These are phyloP conservation scores for Termitomyces sp. DNA, from an alignment of 768 basidiomycete genomes.

Conservation along the genomic window DNA sequence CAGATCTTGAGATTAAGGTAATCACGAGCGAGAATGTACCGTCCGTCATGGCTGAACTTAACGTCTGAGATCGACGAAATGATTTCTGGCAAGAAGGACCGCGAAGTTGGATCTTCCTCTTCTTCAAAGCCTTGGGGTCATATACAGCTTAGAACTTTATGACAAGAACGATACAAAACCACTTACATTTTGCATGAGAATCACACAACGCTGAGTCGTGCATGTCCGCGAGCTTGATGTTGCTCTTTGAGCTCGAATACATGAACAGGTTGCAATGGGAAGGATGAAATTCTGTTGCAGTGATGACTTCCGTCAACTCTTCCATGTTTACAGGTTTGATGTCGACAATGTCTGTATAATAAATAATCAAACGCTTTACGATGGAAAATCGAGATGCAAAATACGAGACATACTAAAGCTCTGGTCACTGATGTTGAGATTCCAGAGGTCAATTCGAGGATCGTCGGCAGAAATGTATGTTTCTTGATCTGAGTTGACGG, in stretches of 20 bases:
- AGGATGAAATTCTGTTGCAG: constrained; percentile 98
- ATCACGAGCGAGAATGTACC: constrained; percentile 95
- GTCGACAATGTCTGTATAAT: constrained; percentile 86
- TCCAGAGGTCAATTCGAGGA: constrained; percentile 96
- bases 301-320: constrained; percentile 98
- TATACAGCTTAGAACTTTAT: constrained; percentile 4
- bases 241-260: constrained; percentile 99
- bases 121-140: constrained; percentile 84
- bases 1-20: constrained; percentile 98
- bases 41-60: constrained; percentile 96
- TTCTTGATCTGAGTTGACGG: constrained; percentile 98
- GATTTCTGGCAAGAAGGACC: constrained; percentile 99
- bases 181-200: constrained; percentile 90
- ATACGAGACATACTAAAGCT: constrained; percentile 81
- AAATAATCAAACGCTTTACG: constrained; percentile 5
- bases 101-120: constrained; percentile 94
- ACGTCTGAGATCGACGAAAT: constrained; percentile 99
- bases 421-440: constrained; percentile 96
- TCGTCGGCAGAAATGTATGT: constrained; percentile 99
- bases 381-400: not conserved
- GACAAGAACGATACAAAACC: not conserved
- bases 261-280: constrained; percentile 97
- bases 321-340: constrained; percentile 99
- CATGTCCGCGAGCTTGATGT: constrained; percentile 99
- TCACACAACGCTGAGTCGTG: constrained; percentile 97